A percentile compares a stretch with the other conserved stretches of the same genome.
phyloP scores from a whole-genome alignment of 2,329 filamentous ascomycete genomes.

The Penicillium sp. region DNA sequence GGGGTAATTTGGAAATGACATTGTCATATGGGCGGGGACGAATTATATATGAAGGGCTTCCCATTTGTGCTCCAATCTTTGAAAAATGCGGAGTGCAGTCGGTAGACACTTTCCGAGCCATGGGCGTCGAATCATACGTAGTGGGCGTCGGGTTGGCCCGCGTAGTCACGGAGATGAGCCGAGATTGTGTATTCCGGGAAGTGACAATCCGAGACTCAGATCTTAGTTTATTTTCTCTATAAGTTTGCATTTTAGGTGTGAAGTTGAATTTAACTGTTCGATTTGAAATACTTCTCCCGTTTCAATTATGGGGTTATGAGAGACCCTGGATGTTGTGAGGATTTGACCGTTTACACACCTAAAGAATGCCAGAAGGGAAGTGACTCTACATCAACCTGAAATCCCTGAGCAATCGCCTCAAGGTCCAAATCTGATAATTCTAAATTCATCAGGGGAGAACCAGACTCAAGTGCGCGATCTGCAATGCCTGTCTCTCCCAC shows the following conservation, averaged over 20 bases:
- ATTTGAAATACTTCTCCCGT: not conserved
- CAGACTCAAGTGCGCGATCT: conserved; percentile 7
- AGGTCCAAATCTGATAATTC: conserved; percentile 27
- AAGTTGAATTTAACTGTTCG: no score
- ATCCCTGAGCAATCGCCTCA: conserved; percentile 30
- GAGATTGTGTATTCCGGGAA: conserved; percentile 11
- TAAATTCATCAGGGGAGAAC: conserved; percentile 16
- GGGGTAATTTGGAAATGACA: conserved; percentile 2
- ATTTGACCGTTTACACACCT: conserved; percentile 9
- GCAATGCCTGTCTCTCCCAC: not conserved
- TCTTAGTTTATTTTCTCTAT: not conserved
- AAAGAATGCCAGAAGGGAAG: conserved; percentile 24
- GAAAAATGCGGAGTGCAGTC: conserved; percentile 1
- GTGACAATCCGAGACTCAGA: conserved; percentile 8
- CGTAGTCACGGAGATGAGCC: conserved; percentile 3
- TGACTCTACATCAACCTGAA: conserved; percentile 25
- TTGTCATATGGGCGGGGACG: conserved; percentile 1
- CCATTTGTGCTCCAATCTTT: conserved; percentile 10
- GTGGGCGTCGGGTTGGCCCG: not conserved
- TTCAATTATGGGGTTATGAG: not conserved
- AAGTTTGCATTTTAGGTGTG: no score
- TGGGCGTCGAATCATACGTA: not conserved
- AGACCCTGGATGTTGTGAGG: not conserved
- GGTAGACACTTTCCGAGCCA: conserved; percentile 6
- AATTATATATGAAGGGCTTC: conserved; percentile 6